Evolutionary conservation across 169 alveolate genomes (phyloP).

Genomic region (Plasmodium chabaudi): DNA sequence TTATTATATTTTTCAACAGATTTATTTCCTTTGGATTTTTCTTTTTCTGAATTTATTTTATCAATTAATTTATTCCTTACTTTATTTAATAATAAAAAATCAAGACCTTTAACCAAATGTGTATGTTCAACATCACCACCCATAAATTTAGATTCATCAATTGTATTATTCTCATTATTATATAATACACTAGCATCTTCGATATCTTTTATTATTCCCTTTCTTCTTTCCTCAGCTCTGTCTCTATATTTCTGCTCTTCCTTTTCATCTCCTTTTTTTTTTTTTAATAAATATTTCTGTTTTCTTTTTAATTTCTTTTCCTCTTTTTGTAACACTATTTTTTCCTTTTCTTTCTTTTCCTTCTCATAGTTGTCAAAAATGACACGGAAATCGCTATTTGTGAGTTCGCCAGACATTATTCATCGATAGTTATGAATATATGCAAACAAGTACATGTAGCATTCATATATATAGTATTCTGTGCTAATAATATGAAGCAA

Average conservation of each 20-base stretch:
- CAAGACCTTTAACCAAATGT: constrained; percentile 86
- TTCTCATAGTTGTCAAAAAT: constrained; percentile 66
- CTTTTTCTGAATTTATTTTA: constrained; percentile 46
- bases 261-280: constrained; percentile 60
- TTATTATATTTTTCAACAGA: constrained; percentile 12
- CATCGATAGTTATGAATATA: neutral
- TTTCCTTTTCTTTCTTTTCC: constrained; percentile 71
- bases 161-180: constrained; percentile 57
- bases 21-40: constrained; percentile 48
- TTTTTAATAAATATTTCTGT: constrained; percentile 57
- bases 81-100: constrained; percentile 81
- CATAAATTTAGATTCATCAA: constrained; percentile 78
- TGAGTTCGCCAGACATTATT: constrained; percentile 59
- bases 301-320: constrained; percentile 65
- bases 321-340: constrained; percentile 28
- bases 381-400: constrained; percentile 58
- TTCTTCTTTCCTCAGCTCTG: constrained; percentile 76
- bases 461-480: too few species aligned
- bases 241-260: constrained; percentile 65
- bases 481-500: too few species aligned
- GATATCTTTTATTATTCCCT: constrained; percentile 71
- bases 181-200: constrained; percentile 65
- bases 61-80: constrained; percentile 78
- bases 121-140: constrained; percentile 87
- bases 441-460: neutral